phyloP scores from a whole-genome alignment of 495 filamentous ascomycete species.

The Lichenothelia convexa region DNA sequence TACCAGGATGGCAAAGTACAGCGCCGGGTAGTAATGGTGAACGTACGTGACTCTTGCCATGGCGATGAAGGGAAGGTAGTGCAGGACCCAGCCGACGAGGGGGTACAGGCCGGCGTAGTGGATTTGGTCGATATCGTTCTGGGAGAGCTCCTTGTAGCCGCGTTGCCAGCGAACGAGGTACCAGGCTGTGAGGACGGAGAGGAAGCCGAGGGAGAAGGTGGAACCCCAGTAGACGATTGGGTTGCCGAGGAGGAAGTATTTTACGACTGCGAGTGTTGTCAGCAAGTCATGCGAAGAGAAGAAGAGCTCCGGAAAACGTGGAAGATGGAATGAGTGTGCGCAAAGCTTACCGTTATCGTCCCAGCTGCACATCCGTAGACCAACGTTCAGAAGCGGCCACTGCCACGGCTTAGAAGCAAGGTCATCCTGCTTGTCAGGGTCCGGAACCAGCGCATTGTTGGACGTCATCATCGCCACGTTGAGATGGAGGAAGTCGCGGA shows the following conservation, averaged over 20 bases:
- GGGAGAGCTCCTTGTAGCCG: conserved; percentile 69
- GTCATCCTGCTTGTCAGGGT: conserved; percentile 98
- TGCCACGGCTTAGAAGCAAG: conserved; percentile 95
- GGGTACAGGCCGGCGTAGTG: conserved; percentile 90
- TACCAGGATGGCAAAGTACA: conserved; percentile 88
- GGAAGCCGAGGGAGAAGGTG: conserved; percentile 54
- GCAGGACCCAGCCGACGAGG: conserved; percentile 81
- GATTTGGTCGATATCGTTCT: conserved; percentile 70
- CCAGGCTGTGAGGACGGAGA: conserved; percentile 55
- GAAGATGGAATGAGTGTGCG: neutral
- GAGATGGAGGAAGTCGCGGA: conserved; percentile 89
- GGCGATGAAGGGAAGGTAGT: conserved; percentile 87
- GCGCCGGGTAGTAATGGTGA: conserved; percentile 97
- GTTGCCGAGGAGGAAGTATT: conserved; percentile 97
- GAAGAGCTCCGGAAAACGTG: neutral
- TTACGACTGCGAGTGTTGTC: conserved; percentile 35
- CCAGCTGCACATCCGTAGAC: conserved; percentile 96
- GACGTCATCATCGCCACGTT: conserved; percentile 99
- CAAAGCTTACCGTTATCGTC: conserved; percentile 48
- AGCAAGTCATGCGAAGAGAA: conserved; percentile 2
- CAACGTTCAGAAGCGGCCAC: conserved; percentile 91
- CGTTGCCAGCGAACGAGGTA: conserved; percentile 93
- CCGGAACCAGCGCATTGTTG: conserved; percentile 93
- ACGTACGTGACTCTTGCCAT: conserved; percentile 99
- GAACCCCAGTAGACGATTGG: conserved; percentile 92